Conservation (phyloP, 371 early-diverging fungal genomes). For the Gilbertella persicaria region DNA sequence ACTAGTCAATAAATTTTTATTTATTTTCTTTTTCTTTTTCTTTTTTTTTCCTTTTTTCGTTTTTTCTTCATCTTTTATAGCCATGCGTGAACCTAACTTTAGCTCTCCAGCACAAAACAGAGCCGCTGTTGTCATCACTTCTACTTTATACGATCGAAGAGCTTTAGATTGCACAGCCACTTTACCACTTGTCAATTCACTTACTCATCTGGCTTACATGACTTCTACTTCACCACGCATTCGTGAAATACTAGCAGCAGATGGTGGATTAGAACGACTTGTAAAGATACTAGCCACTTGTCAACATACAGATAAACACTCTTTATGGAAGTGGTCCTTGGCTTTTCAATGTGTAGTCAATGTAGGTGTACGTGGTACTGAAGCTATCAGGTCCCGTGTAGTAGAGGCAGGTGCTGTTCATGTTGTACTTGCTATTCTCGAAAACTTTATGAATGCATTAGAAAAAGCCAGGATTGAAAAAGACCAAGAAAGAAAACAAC, state of each 20-base stretch:
- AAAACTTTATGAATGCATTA: slow-evolving; percentile 63
- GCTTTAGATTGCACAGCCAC: slow-evolving; percentile 87
- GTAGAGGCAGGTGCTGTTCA: slow-evolving; percentile 82
- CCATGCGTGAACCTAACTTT: slow-evolving; percentile 82
- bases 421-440: slow-evolving; percentile 76
- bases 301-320: slow-evolving; percentile 65
- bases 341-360: slow-evolving; percentile 84
- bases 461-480: slow-evolving; percentile 65
- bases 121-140: slow-evolving; percentile 75
- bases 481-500: slow-evolving; percentile 50
- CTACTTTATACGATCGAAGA: slow-evolving; percentile 87
- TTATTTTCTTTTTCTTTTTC: no score
- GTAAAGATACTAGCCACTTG: slow-evolving; percentile 73
- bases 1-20: no score
- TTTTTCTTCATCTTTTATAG: slow-evolving; percentile 3
- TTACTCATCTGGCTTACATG: slow-evolving; percentile 82
- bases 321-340: slow-evolving; percentile 79
- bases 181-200: slow-evolving; percentile 80
- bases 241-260: slow-evolving; percentile 76
- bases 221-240: slow-evolving; percentile 79
- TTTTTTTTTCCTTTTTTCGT: no score
- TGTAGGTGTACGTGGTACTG: slow-evolving; percentile 82
- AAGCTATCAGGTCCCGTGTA: slow-evolving; percentile 74
- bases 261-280: slow-evolving; percentile 86
- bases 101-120: slow-evolving; percentile 71